Evolutionary conservation across 108 stramenopile genomes (phyloP), one percentile per base, ranked within the genome.

Genomic region (Nitzschia putrida): DNA sequence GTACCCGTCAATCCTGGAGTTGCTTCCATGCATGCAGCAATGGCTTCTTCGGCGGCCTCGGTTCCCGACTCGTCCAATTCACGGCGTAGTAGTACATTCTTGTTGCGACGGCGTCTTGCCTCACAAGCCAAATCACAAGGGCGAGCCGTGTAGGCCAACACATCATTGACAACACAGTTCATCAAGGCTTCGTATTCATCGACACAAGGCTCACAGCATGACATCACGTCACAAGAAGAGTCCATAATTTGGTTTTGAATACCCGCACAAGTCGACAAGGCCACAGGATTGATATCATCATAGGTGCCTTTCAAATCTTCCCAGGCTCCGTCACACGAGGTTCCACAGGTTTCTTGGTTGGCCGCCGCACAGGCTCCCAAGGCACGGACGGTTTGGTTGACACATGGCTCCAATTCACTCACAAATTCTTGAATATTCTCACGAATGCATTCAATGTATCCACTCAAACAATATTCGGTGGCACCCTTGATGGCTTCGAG

Each of bases 211-310:
- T 55, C 23, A 6, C 54, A 55, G 22, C 54, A 55, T 2, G 21
- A 22, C 13, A 55, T 22, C 2, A 55, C 54, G 0, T 55, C 54
- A 55, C 54, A 55, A 13, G 23, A 13, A 21, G 54, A 22, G 8
- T 55, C 54, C 54, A 55, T 7, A 55, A 55, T 55, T 22, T 55
- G 20, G 6, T 22, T 55, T 25, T 55, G 54, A 55, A 55, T 25
- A 6, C 23, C 54, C 1, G 12, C 20, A 55, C 54, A 55, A 4
- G 47, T 49, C n/a, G 47, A 4, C 18, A 49, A 49, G 2, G 47
- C 47, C 2, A 49, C 14, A 18, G 47, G 72, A 78, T 16, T 71
- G 4, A 21, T 74, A 13, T 13, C 26, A 49, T 49, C 14, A 5
- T 18, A 49, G n/a, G 47, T 49, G 1, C 47, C 47, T 49, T 49